Base-by-base conservation (phyloP, 1,139 yeast genomes). In the Fermentozyma sake region DNA sequence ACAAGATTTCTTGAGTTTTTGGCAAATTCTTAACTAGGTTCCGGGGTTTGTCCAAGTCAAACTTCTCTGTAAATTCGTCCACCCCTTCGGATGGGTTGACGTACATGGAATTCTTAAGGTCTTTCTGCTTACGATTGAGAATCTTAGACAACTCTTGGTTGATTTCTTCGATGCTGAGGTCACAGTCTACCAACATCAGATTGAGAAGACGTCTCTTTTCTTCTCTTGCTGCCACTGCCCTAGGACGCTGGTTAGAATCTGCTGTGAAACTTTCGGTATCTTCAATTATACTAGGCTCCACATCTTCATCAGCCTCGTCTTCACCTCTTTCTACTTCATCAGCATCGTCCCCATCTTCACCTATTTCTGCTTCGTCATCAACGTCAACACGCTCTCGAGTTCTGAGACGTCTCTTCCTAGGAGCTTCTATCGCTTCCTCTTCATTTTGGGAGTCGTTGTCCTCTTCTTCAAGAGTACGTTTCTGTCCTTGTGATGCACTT, bases 21-120 rank as follows among this genome's bases (percentile, higher is more conserved):
- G 86, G 86, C 16, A 77, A 50, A 31, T 58, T 48, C 31, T 61
- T 56, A 9, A 55, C 64, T 34, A 79, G 54, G 44, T 77, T 75
- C 20, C 67, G 58, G 0, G 86, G 86, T 39, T 73, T 58, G 45
- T 77, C 72, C 15, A 42, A 24, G 10, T 57, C 60, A 15, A 36
- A 31, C 43, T 38, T 12, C 16, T 27, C 29, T 32, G 38, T 40
- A 47, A 13, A 15, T 10, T 55, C 54, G 20, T 52, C 38, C 22
- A 44, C 46, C 3, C 35, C 31, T 24, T 55, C 58, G 3, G 50
- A 43, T 1, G 61, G 62, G 2, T 48, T 50, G 12, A 35, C 34
- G 30, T 54, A 52, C 35, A 48, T 38, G 15, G 51, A 41, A 11
- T 38, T 41, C 27, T 38, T 32, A 28, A 46, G 35, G 24, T 37